Base-by-base conservation (phyloP, 306 rosid species). In the Luffa aegyptiaca region DNA sequence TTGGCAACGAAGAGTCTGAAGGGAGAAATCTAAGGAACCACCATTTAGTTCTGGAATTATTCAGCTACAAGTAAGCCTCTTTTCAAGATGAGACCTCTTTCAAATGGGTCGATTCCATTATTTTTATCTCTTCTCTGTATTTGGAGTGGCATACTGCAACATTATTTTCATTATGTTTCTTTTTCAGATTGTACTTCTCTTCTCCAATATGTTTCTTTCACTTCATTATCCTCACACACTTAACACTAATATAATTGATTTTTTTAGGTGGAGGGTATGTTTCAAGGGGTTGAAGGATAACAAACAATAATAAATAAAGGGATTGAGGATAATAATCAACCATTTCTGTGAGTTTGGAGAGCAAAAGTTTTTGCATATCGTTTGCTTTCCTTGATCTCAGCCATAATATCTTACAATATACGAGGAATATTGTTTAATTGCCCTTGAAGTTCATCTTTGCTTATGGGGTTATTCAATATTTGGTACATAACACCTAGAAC, bases 401-500 rank as follows among this genome's bases (percentile, higher is more conserved):
- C 75, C 96, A 96, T 93, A 88, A 96, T 93, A 58, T 93, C 98
- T 70, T 91, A 92, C 73, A 93, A 78, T 75, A 93, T 76, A 70
- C 93, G 97, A 63, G 99, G 98, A 83, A 96, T 89, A 82, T 93
- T 52, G 46, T 75, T 94, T 78, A 86, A 81, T 82, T 90, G 89
- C 86, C 96, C 94, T 80, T 86, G 75, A 76, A 96, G 66, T 83
- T 91, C 96, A 80, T 88, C 88, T 79, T 87, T 90, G 80, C 62
- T 71, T 36, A 90, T 78, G 62, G 98, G 96, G 82, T 93, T 90
- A 80, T 86, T 88, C 88, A 96, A 84, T 26, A 93, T 83, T 88
- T 84, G 91, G 87, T 87, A 96, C 81, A 96, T 87, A 55, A 96
- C 98, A 83, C 91, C 96, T 84, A 94, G 99, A 82, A 96, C 93